Conservation (phyloP, 257 asterid species). For the Thymus mandschuricus region DNA sequence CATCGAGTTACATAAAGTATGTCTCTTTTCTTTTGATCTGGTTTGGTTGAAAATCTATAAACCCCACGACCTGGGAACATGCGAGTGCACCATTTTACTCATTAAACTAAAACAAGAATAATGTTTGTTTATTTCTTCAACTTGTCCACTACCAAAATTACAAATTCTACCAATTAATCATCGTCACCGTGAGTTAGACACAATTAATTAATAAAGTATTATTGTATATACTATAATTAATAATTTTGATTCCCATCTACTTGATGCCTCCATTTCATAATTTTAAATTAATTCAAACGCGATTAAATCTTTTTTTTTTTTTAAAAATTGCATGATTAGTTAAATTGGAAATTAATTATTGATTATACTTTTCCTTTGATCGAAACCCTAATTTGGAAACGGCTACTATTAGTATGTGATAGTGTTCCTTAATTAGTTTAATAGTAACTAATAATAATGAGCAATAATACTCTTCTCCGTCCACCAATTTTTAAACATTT, state of each 20-base stretch:
- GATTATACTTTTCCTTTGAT: no score
- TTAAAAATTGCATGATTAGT: no score
- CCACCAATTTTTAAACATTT: no score
- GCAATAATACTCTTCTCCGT: no score
- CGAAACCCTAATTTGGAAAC: no score
- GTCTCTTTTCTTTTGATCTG: constrained; percentile 42
- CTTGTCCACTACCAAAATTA: constrained; percentile 30
- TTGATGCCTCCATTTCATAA: neutral
- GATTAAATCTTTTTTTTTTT: neutral
- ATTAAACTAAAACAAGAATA: neutral
- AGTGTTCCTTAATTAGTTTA: no score
- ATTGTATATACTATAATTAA: neutral
- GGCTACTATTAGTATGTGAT: no score
- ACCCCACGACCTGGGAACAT: constrained; percentile 47
- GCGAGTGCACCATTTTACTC: neutral
- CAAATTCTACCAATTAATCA: constrained; percentile 16
- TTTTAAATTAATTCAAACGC: neutral
- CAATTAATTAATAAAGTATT: constrained; percentile 16
- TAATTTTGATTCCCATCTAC: constrained; percentile 33
- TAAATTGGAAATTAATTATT: no score
- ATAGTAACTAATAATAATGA: no score
- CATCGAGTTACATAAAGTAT: constrained; percentile 43
- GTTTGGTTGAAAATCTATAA: constrained; percentile 24
- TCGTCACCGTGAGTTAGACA: neutral
- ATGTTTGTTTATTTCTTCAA: constrained; percentile 1